Base-by-base conservation (phyloP, 441 rosid species). In the Jatropha podagrica region DNA sequence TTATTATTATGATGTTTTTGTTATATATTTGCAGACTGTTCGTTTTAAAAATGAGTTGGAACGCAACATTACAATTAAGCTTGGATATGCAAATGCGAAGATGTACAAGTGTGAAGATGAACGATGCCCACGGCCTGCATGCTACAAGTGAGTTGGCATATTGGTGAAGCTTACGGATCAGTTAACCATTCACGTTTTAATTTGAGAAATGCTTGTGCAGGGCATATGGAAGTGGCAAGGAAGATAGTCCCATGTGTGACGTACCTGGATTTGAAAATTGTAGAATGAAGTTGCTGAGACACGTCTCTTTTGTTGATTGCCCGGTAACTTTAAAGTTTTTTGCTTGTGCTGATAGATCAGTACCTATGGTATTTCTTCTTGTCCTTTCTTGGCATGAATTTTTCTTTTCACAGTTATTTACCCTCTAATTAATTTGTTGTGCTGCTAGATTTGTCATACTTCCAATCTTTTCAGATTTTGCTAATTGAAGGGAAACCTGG, bases 221-320 rank as follows among this genome's bases (percentile, higher is more conserved):
- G 88, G 96, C 99, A 10, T 91, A 96, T 79, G 99, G 98, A 82
- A 93, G 99, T 81, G 97, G 97, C 70, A 93, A 93, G 86, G 99
- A 96, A 83, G 99, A 93, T 80, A 85, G 54, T 60, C 99, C 99
- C 23, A 51, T 83, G 73, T 95, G 98, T 75, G 93, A 93, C 80
- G 98, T 90, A 56, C 94, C 90, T 65, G 99, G 97, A 65, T 93
- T 89, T 80, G 98, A 95, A 74, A 91, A 86, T 79, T 49, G 76
- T 68, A 89, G 86, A 81, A 93, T 96, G 99, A 91, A 91, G 78
- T 80, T 96, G 81, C 84, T 96, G 81, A 93, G 99, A 82, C 99
- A 93, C 70, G 99, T 96, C 27, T 96, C 98, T n/a, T 96, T 96
- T 79, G 99, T 95, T 11, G 99, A 95, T 89, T 93, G 98, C 83